Evolutionary conservation across 192 early-diverging fungal species (phyloP), one percentile per base, ranked within the genome.

Genomic region (Cetraspora pellucida): DNA sequence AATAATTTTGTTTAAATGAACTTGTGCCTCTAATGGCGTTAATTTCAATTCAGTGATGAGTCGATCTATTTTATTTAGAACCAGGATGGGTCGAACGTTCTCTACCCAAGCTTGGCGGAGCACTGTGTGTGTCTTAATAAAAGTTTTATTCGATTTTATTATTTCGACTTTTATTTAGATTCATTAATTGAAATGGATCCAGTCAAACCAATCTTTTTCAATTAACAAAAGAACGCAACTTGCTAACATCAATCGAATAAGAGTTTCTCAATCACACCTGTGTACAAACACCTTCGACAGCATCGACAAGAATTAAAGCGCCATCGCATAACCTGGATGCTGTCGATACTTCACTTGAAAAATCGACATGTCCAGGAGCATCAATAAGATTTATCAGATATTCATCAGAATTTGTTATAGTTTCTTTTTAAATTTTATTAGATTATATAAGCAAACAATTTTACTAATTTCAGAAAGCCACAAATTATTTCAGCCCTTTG

Each of bases 251-350:
- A 27, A 60, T 27, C 27, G 21, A 11, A 27, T 11, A 23, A 13
- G 19, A 57, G 28, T 28, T 30, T 28, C 13, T 17, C 25, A 28
- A 64, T 9, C 72, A 46, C 80, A 93, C 92, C 87, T 94, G 97
- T n/a, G 98, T 96, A 84, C 97, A 98, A 17, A 98, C 95, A 37
- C 98, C 98, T 82, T 99, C 98, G 23, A 99, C 95, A 16, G 92
- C 96, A 86, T 99, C 98, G 17, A 99, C 95, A 27, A 99, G 82
- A 0, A 99, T 93, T 66, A 99, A 82, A 13, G 89, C 96, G 21
- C 98, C 98, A 78, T 99, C 98, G 55, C 95, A 98, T 4, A 99
- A 82, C 47, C 96, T 88, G 0, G 98, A 98, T 4, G 98, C 98
- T n/a, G 97, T 96, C 10, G 96, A 97, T n/a, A 99, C 98, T 80